Conservation (phyloP, 75 land plant species). For the Picea glauca region DNA sequence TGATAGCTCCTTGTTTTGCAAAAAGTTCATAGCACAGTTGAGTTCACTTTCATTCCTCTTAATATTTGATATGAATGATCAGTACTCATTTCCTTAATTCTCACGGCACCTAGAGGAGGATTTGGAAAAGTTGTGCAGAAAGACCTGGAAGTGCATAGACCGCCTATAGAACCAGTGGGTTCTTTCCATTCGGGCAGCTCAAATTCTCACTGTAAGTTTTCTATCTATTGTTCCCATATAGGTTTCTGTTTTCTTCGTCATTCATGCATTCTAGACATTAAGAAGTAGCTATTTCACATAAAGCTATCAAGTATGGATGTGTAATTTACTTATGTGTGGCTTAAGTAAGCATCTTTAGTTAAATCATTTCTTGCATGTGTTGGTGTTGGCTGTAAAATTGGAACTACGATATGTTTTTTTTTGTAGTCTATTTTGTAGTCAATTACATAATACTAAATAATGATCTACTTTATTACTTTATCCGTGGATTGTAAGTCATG, state of each 20-base stretch:
- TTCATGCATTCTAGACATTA: too few species aligned
- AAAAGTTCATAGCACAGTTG: too few species aligned
- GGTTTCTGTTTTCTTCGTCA: too few species aligned
- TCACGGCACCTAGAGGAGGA: conserved; percentile 86
- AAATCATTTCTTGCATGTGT: not conserved
- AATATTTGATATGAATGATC: not conserved
- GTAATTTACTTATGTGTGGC: not conserved
- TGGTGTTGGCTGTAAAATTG: too few species aligned
- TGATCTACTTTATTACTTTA: too few species aligned
- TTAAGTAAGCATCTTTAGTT: not conserved
- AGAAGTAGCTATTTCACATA: not conserved
- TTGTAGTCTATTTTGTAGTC: too few species aligned
- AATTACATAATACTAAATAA: too few species aligned
- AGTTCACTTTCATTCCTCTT: too few species aligned
- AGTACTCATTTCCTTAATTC: conserved; percentile 27
- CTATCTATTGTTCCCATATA: not conserved
- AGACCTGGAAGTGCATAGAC: conserved; percentile 84
- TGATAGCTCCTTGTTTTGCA: too few species aligned
- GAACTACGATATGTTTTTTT: too few species aligned
- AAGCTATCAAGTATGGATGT: not conserved
- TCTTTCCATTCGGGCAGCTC: conserved; percentile 36
- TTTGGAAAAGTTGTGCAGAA: conserved; percentile 94
- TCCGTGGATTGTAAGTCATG: too few species aligned
- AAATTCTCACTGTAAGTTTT: conserved; percentile 42
- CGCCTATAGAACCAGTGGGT: conserved; percentile 68